Evolutionary conservation across 768 basidiomycete genomes (phyloP).

Genomic region (Hirschioporus abietinus): DNA sequence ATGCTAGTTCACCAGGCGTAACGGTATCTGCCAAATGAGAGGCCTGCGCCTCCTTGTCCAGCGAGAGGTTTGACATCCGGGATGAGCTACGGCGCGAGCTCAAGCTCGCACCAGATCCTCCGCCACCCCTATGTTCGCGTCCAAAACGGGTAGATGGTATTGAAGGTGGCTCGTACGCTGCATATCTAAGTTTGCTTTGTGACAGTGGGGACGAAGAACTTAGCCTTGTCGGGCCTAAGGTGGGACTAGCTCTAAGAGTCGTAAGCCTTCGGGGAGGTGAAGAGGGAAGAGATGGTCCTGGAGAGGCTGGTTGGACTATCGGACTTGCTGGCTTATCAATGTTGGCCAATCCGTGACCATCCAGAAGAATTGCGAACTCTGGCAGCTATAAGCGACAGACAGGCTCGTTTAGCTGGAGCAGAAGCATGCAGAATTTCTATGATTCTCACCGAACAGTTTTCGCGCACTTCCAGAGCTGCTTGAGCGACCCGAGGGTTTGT

Average conservation of each 20-base stretch:
- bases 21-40: not conserved
- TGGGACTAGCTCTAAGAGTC: not conserved
- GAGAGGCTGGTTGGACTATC: not conserved
- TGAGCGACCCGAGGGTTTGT: not conserved
- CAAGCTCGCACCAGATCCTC: constrained; percentile 1
- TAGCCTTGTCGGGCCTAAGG: not conserved
- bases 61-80: not conserved
- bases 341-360: not conserved
- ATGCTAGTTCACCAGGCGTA: not conserved
- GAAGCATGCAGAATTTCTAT: not conserved
- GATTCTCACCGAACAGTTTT: not conserved
- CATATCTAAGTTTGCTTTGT: not conserved
- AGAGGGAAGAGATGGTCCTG: not conserved
- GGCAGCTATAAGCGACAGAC: not conserved
- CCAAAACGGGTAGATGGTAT: not conserved
- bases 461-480: not conserved
- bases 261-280: not conserved
- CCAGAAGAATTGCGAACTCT: not conserved
- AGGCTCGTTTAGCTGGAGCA: not conserved
- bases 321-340: not conserved
- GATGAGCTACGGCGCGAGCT: not conserved
- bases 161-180: not conserved
- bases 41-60: not conserved
- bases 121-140: not conserved
- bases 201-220: not conserved